Evolutionary conservation across 2,329 filamentous ascomycete species (phyloP).

Genomic region (Ramularia endophylla): DNA sequence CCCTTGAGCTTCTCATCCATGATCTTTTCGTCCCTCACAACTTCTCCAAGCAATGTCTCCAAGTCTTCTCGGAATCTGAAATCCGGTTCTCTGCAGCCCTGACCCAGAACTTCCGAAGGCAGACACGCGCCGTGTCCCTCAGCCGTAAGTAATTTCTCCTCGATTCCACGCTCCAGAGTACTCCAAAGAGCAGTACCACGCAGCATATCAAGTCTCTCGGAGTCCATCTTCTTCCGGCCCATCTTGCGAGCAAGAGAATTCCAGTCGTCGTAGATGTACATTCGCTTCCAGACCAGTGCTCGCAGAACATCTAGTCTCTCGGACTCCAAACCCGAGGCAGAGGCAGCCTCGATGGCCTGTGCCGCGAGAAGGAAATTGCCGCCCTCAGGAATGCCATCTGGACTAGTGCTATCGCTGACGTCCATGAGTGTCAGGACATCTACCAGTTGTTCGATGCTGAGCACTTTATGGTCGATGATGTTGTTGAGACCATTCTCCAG

Average conservation of each 20-base stretch:
- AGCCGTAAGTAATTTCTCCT: constrained; percentile 12
- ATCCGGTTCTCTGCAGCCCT: constrained; percentile 51
- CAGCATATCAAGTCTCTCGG: constrained; percentile 57
- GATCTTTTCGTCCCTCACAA: constrained; percentile 64
- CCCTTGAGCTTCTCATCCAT: constrained; percentile 64
- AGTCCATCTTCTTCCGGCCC: constrained; percentile 51
- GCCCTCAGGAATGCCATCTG: constrained; percentile 41
- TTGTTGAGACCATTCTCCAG: constrained; percentile 65
- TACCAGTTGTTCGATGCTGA: constrained; percentile 55
- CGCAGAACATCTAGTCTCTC: constrained; percentile 53
- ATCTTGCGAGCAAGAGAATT: constrained; percentile 65
- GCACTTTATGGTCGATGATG: constrained; percentile 64
- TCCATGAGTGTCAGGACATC: constrained; percentile 77
- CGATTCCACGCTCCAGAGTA: constrained; percentile 40
- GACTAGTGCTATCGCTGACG: constrained; percentile 38
- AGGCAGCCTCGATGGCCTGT: constrained; percentile 47
- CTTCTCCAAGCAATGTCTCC: constrained; percentile 58
- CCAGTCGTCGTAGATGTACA: constrained; percentile 83
- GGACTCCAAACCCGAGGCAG: constrained; percentile 47
- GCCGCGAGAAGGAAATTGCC: constrained; percentile 72
- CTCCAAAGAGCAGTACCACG: constrained; percentile 30
- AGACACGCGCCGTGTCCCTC: constrained; percentile 14
- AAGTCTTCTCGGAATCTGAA: constrained; percentile 48
- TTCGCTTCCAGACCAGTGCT: constrained; percentile 78
- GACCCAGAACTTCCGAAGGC: constrained; percentile 42